These are phyloP conservation scores for Debaryomyces udenii DNA, from an alignment of 1,139 yeast species.

Conservation along the genomic window DNA sequence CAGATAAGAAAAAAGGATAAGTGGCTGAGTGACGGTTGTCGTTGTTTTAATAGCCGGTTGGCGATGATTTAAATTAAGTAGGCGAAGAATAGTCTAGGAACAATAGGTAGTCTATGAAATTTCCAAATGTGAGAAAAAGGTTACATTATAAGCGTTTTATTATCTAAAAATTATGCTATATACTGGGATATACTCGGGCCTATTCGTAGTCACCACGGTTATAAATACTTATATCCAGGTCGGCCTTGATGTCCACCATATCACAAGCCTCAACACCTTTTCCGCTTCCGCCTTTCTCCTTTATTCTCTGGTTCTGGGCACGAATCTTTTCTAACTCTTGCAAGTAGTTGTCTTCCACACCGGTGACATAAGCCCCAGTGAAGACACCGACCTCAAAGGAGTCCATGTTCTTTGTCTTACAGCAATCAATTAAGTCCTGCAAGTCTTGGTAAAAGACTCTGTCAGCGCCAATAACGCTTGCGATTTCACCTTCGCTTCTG, in stretches of 20 bases:
- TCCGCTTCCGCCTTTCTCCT: slow-evolving; percentile 43
- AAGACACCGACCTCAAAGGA: slow-evolving; percentile 96
- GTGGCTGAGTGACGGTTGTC: no score
- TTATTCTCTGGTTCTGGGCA: slow-evolving; percentile 72
- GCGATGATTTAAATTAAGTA: no score
- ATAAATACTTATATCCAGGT: slow-evolving; percentile 86
- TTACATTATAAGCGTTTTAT: no score
- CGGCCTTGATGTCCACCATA: slow-evolving; percentile 75
- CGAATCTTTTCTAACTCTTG: slow-evolving; percentile 82
- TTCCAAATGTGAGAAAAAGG: no score
- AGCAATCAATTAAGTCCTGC: slow-evolving; percentile 79
- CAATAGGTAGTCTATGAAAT: no score
- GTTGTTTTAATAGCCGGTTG: no score
- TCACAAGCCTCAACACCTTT: slow-evolving; percentile 52
- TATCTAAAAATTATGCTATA: no score
- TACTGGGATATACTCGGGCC: background rate
- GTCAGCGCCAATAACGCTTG: slow-evolving; percentile 87
- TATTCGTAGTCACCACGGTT: slow-evolving; percentile 75
- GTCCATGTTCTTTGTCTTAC: slow-evolving; percentile 57
- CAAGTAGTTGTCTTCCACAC: slow-evolving; percentile 81
- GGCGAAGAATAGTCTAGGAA: no score
- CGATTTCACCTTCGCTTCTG: slow-evolving; percentile 72
- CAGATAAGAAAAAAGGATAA: no score
- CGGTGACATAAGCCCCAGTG: slow-evolving; percentile 91
- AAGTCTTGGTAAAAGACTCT: slow-evolving; percentile 85